phyloP scores from a whole-genome alignment of 2,329 filamentous ascomycete species.

The Chrysosporium queenslandicum region DNA sequence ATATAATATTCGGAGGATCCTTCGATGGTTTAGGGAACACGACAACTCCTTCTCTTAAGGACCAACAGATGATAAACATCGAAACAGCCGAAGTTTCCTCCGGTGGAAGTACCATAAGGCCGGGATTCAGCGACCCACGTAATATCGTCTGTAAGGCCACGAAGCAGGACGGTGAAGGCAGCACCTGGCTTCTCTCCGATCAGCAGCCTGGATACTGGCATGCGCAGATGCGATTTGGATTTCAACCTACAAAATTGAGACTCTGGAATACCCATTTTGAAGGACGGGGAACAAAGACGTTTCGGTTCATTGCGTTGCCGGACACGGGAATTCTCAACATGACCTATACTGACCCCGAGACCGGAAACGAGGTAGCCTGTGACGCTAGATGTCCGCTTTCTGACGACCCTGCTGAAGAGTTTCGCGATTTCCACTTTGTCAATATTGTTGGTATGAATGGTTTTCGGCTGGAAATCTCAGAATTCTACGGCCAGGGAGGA shows the following conservation, averaged over 20 bases:
- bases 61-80: slow-evolving; percentile 74
- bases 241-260: slow-evolving; percentile 75
- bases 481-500: slow-evolving; percentile 76
- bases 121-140: slow-evolving; percentile 62
- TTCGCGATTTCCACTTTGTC: slow-evolving; percentile 87
- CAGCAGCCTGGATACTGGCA: slow-evolving; percentile 69
- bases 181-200: slow-evolving; percentile 73
- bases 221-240: slow-evolving; percentile 72
- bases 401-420: slow-evolving; percentile 53
- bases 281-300: slow-evolving; percentile 78
- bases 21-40: slow-evolving; percentile 84
- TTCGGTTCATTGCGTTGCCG: slow-evolving; percentile 74
- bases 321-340: slow-evolving; percentile 93
- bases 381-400: slow-evolving; percentile 79
- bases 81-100: slow-evolving; percentile 64
- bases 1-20: slow-evolving; percentile 82
- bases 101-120: slow-evolving; percentile 46
- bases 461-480: slow-evolving; percentile 76
- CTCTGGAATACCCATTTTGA: slow-evolving; percentile 79
- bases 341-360: slow-evolving; percentile 68
- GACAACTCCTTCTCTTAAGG: slow-evolving; percentile 47
- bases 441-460: slow-evolving; percentile 77
- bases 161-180: slow-evolving; percentile 57
- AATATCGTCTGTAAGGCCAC: slow-evolving; percentile 71
- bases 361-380: slow-evolving; percentile 59